Evolutionary conservation across 83 land plant genomes (phyloP).

Genomic region (Picea abies): DNA sequence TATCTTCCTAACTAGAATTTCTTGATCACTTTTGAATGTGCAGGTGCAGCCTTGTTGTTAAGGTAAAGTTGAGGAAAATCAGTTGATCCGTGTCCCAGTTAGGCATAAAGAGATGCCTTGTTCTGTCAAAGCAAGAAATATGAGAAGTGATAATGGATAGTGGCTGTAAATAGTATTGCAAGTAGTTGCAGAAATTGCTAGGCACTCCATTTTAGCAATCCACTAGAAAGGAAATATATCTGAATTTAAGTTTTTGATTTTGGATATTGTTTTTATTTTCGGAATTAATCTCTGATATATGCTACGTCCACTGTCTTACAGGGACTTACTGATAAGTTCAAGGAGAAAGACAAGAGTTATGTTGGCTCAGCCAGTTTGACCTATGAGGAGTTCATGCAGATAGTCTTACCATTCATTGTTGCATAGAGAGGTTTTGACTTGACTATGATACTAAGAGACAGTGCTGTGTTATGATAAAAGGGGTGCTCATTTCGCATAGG

Average conservation of each 20-base stretch:
- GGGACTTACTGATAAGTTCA: slow-evolving; percentile 93
- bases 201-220: not conserved
- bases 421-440: slow-evolving; percentile 18
- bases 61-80: slow-evolving; percentile 42
- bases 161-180: not conserved
- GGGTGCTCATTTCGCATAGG: too few species aligned
- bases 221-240: not conserved
- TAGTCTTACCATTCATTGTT: slow-evolving; percentile 56
- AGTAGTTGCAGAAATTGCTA: too few species aligned
- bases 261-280: not conserved
- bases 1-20: not conserved
- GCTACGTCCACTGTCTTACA: slow-evolving; percentile 23
- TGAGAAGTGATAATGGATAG: not conserved
- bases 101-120: not conserved
- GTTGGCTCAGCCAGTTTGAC: slow-evolving; percentile 71
- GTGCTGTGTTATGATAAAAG: too few species aligned
- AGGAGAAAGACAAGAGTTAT: slow-evolving; percentile 59
- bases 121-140: not conserved
- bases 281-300: slow-evolving; percentile 5
- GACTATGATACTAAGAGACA: too few species aligned
- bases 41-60: slow-evolving; percentile 84
- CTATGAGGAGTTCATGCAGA: slow-evolving; percentile 54
- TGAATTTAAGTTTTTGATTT: not conserved
- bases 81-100: not conserved
- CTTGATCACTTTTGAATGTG: slow-evolving; percentile 6